Evolutionary conservation across 1,139 yeast genomes (phyloP).

Genomic region (Hansenula lynferdii): DNA sequence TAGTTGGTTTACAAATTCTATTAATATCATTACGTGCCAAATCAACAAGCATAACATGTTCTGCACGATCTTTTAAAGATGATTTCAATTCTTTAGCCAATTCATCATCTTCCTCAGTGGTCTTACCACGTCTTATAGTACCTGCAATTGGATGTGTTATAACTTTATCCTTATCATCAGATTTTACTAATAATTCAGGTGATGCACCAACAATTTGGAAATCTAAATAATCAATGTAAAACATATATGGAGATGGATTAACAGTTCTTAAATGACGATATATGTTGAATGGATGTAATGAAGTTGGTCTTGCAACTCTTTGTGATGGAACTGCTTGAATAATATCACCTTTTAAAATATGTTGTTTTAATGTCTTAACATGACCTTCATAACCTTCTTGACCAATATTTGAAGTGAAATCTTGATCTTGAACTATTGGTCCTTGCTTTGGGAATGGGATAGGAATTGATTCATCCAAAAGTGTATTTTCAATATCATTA

Average conservation of each 20-base stretch:
- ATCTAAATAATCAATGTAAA: constrained; percentile 85
- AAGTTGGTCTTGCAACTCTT: constrained; percentile 91
- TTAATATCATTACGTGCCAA: constrained; percentile 94
- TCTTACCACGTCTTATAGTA: constrained; percentile 84
- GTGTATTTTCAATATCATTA: constrained; percentile 45
- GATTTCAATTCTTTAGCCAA: constrained; percentile 70
- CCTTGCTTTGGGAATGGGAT: constrained; percentile 62
- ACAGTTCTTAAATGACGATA: constrained; percentile 93
- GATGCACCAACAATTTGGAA: constrained; percentile 97
- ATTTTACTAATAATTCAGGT: constrained; percentile 86
- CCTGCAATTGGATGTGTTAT: constrained; percentile 98
- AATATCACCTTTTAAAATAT: constrained; percentile 86
- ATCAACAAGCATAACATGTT: constrained; percentile 97
- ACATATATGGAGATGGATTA: constrained; percentile 95
- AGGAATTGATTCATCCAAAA: constrained; percentile 38
- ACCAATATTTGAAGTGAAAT: constrained; percentile 84
- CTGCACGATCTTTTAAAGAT: constrained; percentile 92
- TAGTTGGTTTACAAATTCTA: constrained; percentile 83
- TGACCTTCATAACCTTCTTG: constrained; percentile 87
- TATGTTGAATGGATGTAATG: constrained; percentile 92
- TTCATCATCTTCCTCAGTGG: constrained; percentile 85
- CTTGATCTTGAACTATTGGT: constrained; percentile 57
- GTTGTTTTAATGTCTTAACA: constrained; percentile 69
- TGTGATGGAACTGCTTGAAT: constrained; percentile 98
- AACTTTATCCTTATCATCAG: constrained; percentile 66